phyloP scores from a whole-genome alignment of 345 rosid species.

The Punica granatum region DNA sequence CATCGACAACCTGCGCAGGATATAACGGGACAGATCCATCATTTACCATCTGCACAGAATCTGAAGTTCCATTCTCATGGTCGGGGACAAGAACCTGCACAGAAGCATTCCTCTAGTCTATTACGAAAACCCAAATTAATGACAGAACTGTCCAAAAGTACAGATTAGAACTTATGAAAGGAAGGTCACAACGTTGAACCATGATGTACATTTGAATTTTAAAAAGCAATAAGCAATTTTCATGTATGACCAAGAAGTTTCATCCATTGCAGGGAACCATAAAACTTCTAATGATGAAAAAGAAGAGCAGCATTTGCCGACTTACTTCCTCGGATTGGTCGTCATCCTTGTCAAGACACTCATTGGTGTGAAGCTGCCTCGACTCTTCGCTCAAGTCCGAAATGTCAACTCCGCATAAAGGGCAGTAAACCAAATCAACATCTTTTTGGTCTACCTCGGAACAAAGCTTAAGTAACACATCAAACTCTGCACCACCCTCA shows the following conservation, averaged over 20 bases:
- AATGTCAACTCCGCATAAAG: conserved; percentile 65
- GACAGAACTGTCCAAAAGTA: neutral
- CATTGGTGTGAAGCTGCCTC: conserved; percentile 65
- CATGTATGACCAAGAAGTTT: neutral
- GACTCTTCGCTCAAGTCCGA: conserved; percentile 54
- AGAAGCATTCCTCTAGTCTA: neutral
- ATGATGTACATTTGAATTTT: neutral
- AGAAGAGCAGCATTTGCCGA: neutral
- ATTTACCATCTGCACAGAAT: conserved; percentile 21
- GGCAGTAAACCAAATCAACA: conserved; percentile 42
- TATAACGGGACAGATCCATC: conserved; percentile 20
- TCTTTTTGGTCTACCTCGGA: conserved; percentile 20
- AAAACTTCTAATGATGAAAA: neutral
- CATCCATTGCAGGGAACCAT: neutral
- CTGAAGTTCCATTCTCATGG: conserved; percentile 15
- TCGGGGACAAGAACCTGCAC: conserved; percentile 29
- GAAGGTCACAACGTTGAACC: neutral
- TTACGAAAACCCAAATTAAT: neutral
- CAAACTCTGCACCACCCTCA: conserved; percentile 42
- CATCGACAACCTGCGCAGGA: conserved; percentile 34
- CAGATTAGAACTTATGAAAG: neutral
- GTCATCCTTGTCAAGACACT: conserved; percentile 60
- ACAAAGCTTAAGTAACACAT: conserved; percentile 52
- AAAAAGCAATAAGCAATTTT: neutral
- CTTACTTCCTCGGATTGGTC: conserved; percentile 38